phyloP scores from a whole-genome alignment of 75 land plant species.

The Pinus albicaulis region DNA sequence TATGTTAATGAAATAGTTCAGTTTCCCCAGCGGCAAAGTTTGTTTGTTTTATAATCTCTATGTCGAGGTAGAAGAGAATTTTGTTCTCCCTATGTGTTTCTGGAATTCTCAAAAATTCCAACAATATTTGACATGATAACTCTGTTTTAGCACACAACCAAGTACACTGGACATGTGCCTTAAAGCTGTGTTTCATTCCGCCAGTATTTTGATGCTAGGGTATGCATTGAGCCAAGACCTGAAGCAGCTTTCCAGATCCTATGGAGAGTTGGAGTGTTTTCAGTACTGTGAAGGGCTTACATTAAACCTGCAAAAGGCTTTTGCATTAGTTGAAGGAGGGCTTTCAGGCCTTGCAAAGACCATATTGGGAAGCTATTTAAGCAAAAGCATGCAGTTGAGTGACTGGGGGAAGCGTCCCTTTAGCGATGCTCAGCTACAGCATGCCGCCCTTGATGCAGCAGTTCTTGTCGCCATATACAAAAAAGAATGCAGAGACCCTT shows the following conservation, averaged over 20 bases:
- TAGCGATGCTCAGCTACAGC: slow-evolving; percentile 49
- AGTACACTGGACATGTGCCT: slow-evolving; percentile 38
- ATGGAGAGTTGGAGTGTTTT: slow-evolving; percentile 53
- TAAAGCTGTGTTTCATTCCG: slow-evolving; percentile 42
- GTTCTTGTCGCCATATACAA: slow-evolving; percentile 60
- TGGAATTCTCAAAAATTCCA: too few relatives aligned
- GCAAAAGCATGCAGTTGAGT: slow-evolving; percentile 64
- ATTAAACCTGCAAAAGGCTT: slow-evolving; percentile 61
- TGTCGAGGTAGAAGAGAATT: too few relatives aligned
- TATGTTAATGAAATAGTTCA: too few relatives aligned
- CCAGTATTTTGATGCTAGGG: slow-evolving; percentile 64
- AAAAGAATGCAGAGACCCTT: too few relatives aligned
- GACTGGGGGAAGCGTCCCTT: slow-evolving; percentile 78
- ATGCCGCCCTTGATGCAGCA: slow-evolving; percentile 86
- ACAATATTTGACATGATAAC: slow-evolving; percentile 66
- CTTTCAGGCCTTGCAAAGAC: slow-evolving; percentile 64
- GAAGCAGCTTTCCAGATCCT: slow-evolving; percentile 51
- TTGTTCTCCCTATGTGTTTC: too few relatives aligned
- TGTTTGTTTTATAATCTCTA: too few relatives aligned
- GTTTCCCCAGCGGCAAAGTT: too few relatives aligned
- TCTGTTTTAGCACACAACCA: slow-evolving; percentile 37
- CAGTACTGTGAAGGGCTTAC: slow-evolving; percentile 44
- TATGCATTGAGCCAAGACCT: slow-evolving; percentile 63
- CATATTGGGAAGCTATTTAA: slow-evolving; percentile 56
- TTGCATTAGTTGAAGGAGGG: slow-evolving; percentile 55